These are phyloP conservation scores for Ophiostoma ulmi DNA, from an alignment of 2,329 filamentous ascomycete genomes.

Conservation along the genomic window DNA sequence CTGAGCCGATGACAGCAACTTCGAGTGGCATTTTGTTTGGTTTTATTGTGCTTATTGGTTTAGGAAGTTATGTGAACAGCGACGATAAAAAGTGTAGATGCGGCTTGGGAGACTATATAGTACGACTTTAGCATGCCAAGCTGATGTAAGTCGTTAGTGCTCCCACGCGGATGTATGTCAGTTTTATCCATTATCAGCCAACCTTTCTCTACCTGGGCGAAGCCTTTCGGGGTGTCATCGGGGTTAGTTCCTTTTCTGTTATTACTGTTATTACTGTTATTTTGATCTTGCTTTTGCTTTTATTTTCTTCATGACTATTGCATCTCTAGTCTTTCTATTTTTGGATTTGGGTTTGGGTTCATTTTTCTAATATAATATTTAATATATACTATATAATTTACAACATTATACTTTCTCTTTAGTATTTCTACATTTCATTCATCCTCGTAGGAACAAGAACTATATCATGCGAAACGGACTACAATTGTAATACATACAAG, in stretches of 20 bases:
- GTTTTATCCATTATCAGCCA: slow-evolving; percentile 8
- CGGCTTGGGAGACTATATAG: background rate
- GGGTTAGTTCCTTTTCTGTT: background rate
- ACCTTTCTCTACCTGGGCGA: background rate
- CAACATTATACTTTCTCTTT: background rate
- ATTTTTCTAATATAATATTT: background rate
- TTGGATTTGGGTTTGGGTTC: too few species aligned
- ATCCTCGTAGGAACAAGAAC: background rate
- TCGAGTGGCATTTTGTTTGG: slow-evolving; percentile 4
- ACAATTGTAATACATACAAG: background rate
- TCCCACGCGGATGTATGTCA: background rate
- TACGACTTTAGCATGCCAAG: background rate
- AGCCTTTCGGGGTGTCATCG: background rate
- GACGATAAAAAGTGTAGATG: background rate
- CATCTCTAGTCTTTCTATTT: background rate
- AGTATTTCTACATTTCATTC: background rate
- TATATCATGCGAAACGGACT: background rate
- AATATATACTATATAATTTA: background rate
- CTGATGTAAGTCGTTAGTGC: background rate
- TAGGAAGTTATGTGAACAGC: background rate
- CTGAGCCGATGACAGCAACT: slow-evolving; percentile 23
- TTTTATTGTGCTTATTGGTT: background rate
- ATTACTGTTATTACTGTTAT: background rate
- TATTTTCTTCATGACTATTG: background rate
- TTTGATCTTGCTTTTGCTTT: background rate